Base-by-base conservation (phyloP, 768 basidiomycete species). In the Boletales sp. region DNA sequence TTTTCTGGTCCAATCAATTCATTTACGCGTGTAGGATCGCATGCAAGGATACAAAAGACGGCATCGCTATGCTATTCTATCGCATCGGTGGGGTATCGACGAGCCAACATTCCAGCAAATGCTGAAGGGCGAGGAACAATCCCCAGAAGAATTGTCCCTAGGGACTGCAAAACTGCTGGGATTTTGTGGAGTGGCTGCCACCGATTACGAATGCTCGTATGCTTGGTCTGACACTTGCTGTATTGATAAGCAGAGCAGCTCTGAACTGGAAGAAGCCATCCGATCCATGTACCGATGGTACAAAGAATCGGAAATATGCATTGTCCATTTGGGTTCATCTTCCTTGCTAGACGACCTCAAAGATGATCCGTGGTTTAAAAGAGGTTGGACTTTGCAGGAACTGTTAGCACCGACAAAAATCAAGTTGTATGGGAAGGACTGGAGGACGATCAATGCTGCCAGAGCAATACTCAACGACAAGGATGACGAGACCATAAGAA, bases 201-300 rank as follows among this genome's bases (percentile, higher is more conserved):
- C 9, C 4, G 48, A 49, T 7, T 49, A 50, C 19, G 9, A 15
- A 10, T 50, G 49, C 27, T 5, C n/a, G 4, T 50, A 50, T 9
- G 49, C 34, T 10, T 50, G 49, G 49, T 40, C 38, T 1, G 49
- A 50, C 31, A 50, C 49, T 4, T 50, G 49, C 18, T 50, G 49
- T 11, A 50, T 50, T 32, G 39, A 50, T 32, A 44, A 45, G n/a
- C 17, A 35, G 38, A 50, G 49, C 43, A 50, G 49, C 31, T 21
- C 49, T 1, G 43, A 50, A 37, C 36, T 50, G 30, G 42, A 43
- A 17, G 49, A 50, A 31, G 49, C 49, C 1, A 50, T 50, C 12
- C 43, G 49, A 6, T 44, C 49, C 21, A 50, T 50, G 49, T 50
- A 45, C 14, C 30, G 49, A 18, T 50, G 49, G 49, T 50, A 50